Percentiles rank a stretch among this genome's conserved stretches.
Evolutionary conservation across 371 early-diverging fungal species (phyloP).

Genomic region (Haplosporangium sp.): DNA sequence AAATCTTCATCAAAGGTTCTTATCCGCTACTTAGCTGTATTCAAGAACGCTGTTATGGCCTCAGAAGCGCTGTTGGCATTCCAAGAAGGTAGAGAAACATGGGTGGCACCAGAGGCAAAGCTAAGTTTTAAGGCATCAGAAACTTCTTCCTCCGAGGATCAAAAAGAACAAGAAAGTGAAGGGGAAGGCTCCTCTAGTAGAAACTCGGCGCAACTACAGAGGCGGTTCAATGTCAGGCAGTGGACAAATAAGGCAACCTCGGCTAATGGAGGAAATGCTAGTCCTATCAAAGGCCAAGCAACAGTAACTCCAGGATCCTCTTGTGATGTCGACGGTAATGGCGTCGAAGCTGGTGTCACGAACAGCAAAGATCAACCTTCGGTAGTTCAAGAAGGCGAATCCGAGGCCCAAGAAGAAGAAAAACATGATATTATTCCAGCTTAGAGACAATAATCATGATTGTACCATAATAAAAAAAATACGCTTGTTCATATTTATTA

Average conservation of each 20-base stretch:
- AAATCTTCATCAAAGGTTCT: constrained; percentile 20
- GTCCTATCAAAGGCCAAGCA: not conserved
- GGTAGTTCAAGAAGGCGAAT: not conserved
- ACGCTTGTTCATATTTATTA: not conserved
- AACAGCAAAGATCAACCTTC: not conserved
- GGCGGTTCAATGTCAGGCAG: constrained; percentile 39
- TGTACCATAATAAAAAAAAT: not conserved
- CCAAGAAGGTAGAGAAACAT: constrained; percentile 47
- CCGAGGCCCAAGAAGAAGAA: not conserved
- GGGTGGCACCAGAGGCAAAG: constrained; percentile 30
- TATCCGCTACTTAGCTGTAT: constrained; percentile 35
- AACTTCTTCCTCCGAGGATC: no score
- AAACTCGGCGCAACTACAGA: constrained; percentile 16
- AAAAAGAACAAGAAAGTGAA: constrained; percentile 6
- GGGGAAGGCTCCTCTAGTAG: not conserved
- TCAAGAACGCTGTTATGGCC: constrained; percentile 44
- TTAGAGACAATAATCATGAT: not conserved
- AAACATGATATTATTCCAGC: not conserved
- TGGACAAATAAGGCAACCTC: constrained; percentile 32
- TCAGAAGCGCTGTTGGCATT: constrained; percentile 37
- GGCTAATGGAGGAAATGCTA: not conserved
- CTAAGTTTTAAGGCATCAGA: constrained; percentile 10
- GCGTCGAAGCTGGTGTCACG: not conserved
- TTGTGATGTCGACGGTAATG: not conserved
- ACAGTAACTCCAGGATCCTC: not conserved